These are phyloP conservation scores for Phlyctochytrium planicorne DNA, from an alignment of 192 early-diverging fungal species.

Conservation along the genomic window DNA sequence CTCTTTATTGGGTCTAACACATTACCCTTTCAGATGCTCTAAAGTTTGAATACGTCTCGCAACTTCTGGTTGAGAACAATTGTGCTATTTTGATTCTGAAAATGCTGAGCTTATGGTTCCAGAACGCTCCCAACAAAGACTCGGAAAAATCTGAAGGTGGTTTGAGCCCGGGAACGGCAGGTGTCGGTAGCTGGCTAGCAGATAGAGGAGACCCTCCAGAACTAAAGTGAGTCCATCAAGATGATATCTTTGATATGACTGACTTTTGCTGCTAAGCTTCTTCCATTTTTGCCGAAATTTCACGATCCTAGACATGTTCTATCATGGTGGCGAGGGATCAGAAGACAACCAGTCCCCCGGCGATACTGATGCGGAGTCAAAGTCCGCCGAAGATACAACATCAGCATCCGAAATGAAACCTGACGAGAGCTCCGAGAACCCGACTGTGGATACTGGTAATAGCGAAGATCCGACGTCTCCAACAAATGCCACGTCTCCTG, in stretches of 20 bases:
- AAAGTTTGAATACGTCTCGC: slow-evolving; percentile 76
- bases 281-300: slow-evolving; percentile 26
- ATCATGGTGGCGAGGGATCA: background rate
- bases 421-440: too few relatives aligned
- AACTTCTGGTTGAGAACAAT: slow-evolving; percentile 79
- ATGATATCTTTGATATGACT: background rate
- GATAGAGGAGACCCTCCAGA: background rate
- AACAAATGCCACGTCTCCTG: too few relatives aligned
- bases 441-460: too few relatives aligned
- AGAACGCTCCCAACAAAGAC: slow-evolving; percentile 47
- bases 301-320: background rate
- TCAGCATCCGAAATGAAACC: too few relatives aligned
- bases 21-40: slow-evolving; percentile 54
- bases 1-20: background rate
- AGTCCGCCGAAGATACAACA: too few relatives aligned
- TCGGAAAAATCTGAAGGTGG: slow-evolving; percentile 49
- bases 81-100: slow-evolving; percentile 80
- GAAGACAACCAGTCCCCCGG: background rate
- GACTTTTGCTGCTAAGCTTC: slow-evolving; percentile 23
- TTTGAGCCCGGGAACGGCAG: slow-evolving; percentile 11
- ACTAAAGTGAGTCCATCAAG: background rate
- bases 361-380: too few relatives aligned
- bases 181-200: background rate
- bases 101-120: slow-evolving; percentile 72
- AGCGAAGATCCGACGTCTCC: too few relatives aligned